A percentile compares a stretch with the other conserved stretches of the same genome.
Evolutionary conservation across 305 asterid species (phyloP).

Genomic region (Solanum aculeatissimum): DNA sequence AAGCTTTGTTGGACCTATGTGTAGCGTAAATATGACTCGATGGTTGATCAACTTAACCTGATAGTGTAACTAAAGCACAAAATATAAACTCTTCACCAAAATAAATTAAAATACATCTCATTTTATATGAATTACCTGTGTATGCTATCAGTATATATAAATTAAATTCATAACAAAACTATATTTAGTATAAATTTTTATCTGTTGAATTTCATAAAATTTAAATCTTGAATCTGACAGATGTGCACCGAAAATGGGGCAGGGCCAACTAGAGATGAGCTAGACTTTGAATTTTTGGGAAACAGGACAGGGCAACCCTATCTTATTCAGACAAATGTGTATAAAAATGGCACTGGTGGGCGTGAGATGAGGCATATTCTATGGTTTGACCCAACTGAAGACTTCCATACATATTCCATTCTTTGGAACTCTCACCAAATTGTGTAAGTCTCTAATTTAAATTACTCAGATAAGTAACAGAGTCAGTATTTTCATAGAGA

Average conservation of each 20-base stretch:
- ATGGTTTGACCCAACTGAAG: slow-evolving; percentile 89
- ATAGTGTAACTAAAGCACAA: neutral
- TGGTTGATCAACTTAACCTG: neutral
- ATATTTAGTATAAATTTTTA: neutral
- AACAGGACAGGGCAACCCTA: slow-evolving; percentile 82
- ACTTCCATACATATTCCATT: slow-evolving; percentile 62
- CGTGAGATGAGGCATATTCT: slow-evolving; percentile 81
- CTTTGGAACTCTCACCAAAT: slow-evolving; percentile 77
- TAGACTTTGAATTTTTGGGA: slow-evolving; percentile 88
- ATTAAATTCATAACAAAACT: neutral
- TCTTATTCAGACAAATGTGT: slow-evolving; percentile 67
- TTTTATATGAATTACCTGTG: neutral
- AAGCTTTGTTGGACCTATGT: too few species aligned
- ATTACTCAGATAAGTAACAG: neutral
- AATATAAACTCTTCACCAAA: neutral
- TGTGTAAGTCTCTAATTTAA: slow-evolving; percentile 30
- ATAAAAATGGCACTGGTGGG: slow-evolving; percentile 73
- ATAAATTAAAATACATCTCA: neutral
- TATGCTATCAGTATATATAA: neutral
- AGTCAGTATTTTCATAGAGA: neutral
- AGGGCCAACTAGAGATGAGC: slow-evolving; percentile 77
- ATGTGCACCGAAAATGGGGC: slow-evolving; percentile 74
- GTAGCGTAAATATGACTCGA: too few species aligned
- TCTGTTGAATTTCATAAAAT: neutral
- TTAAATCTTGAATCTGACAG: slow-evolving; percentile 8